Evolutionary conservation across 2,329 filamentous ascomycete species (phyloP), one percentile per base, ranked within the genome.

Genomic region (Aureobasidium uvarum): DNA sequence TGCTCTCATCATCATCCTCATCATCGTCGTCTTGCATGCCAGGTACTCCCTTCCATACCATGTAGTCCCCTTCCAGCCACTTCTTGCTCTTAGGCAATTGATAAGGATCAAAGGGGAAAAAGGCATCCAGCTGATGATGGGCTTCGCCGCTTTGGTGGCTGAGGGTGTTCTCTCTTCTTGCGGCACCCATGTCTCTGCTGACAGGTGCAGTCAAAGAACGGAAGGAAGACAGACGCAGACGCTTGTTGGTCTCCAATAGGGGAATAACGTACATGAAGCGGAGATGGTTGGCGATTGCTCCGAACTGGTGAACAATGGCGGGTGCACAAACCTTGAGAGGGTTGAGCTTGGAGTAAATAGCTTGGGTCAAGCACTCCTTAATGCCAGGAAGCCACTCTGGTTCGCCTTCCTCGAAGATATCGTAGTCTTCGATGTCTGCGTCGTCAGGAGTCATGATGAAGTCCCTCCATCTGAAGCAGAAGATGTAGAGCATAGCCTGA

Each of bases 51-150:
- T 86, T 85, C 90, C 92, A 97, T 59, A 88, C 83, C 36, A 94
- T 84, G 73, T 96, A 97, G 73, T 96, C 89, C 23, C 85, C 84
- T 68, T 92, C 89, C 14, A 99, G 79, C 96, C 95, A 98, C 66
- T 87, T 84, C 77, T 90, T 92, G 76, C 93, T 97, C 70, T 87
- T 82, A 0, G 93, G 93, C 58, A 99, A 81, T 72, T 94, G 89
- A 76, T 98, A 99, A 2, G 96, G 96, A 74, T 99, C 95, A 73
- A 99, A 99, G 0, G 95, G 95, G 73, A 98, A 99, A 76, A 96
- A 97, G 0, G 92, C 90, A 71, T 98, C 93, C 1, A 99, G 84
- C 76, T 96, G 89, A 72, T 94, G 88, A 72, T 87, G 89, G 68
- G 88, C 87, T 70, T 96, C 91, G 66, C 90, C 89, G 63, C 87